Base-by-base conservation (phyloP, 345 rosid species). In the Melastoma malabathricum region DNA sequence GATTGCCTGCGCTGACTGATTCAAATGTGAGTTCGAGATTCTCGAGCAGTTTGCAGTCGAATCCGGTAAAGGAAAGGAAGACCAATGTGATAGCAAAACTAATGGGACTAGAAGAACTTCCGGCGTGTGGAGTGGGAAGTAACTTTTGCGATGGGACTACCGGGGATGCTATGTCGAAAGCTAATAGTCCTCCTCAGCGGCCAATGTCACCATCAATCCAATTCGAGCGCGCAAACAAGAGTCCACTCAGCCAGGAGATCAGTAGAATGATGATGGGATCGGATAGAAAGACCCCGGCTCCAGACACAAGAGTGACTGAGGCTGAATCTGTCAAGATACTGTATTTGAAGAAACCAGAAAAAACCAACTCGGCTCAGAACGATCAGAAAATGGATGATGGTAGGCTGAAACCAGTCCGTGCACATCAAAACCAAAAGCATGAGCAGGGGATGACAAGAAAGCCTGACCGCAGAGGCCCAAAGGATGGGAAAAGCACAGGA, bases 81-180 rank as follows among this genome's bases (percentile, higher is more conserved):
- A 81, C 97, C 23, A 87, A 70, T 70, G 90, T 87, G 43, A 76
- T 87, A 20, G 95, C 95, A 6, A 84, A 81, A 80, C 61, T 84
- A 47, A 92, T 84, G 90, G 97, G 98, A 34, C 48, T 83, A 14
- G 84, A 83, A 27, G 94, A 79, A 57, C 72, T 77, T 65, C 88
- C 86, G 18, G 64, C 70, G 64, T 74, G 69, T 61, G 54, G 34
- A 47, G 69, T 69, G 41, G 41, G 12, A 34, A 12, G 12, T 34
- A 34, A 9, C 41, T 34, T 34, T 34, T 2, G 2, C 41, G 41
- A 34, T 7, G 41, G 41, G 41, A 34, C 41, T 12, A 12, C 41
- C 2, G 41, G 41, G 12, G 41, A 7, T 34, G 41, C 41, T 34
- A 6, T 12, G 2, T 34, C 12, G 41, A 34, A 34, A 34, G 0